A percentile compares a stretch with the other conserved stretches of the same genome.
phyloP scores from a whole-genome alignment of 2,329 filamentous ascomycete species.

The Epichloe sp. region DNA sequence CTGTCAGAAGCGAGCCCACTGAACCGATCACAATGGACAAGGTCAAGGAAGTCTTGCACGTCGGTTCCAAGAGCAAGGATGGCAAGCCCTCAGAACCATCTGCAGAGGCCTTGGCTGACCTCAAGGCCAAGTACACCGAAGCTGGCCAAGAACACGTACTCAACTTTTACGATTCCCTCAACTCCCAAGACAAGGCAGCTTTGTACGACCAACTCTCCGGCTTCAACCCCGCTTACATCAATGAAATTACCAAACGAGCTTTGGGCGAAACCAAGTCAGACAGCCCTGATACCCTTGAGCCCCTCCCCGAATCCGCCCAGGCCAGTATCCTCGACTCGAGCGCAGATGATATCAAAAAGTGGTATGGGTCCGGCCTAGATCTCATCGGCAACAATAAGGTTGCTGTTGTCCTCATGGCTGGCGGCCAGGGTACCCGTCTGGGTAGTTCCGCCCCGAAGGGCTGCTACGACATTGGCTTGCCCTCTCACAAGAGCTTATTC shows the following conservation, averaged over 20 bases:
- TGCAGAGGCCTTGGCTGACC: constrained; percentile 49
- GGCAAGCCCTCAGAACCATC: constrained; percentile 39
- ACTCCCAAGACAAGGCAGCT: constrained; percentile 55
- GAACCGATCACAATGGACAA: constrained; percentile 24
- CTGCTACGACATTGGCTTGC: constrained; percentile 91
- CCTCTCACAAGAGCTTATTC: constrained; percentile 88
- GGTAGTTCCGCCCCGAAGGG: constrained; percentile 95
- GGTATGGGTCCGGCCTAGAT: constrained; percentile 74
- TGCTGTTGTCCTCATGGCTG: constrained; percentile 87
- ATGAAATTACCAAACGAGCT: constrained; percentile 69
- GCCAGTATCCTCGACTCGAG: constrained; percentile 88
- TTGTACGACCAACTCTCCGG: constrained; percentile 71
- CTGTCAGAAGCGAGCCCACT: not conserved
- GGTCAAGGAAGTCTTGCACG: constrained; percentile 29
- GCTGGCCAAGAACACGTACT: constrained; percentile 71
- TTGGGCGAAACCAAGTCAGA: constrained; percentile 62
- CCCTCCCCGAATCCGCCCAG: constrained; percentile 71
- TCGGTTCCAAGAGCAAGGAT: constrained; percentile 18
- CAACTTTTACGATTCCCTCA: constrained; percentile 69
- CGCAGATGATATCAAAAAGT: constrained; percentile 61
- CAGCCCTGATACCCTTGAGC: constrained; percentile 53
- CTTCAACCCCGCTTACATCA: constrained; percentile 80
- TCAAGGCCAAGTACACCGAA: constrained; percentile 62
- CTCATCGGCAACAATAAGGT: constrained; percentile 66
- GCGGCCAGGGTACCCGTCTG: constrained; percentile 87